Evolutionary conservation across 179 eudicot species (phyloP).

Genomic region (Spergularia azorica): DNA sequence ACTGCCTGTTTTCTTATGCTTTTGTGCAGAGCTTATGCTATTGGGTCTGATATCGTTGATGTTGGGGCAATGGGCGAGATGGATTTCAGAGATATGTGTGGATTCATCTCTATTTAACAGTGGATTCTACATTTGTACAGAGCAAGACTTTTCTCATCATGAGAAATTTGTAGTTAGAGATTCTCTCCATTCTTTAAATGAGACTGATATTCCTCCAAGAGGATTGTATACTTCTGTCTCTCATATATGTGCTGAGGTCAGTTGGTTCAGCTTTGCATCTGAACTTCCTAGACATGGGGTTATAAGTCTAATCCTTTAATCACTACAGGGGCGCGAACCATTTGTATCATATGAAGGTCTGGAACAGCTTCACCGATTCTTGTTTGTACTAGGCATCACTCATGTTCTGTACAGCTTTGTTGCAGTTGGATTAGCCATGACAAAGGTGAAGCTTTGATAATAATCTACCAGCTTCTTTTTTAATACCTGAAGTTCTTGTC

Average conservation of each 20-base stretch:
- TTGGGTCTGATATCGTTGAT: constrained; percentile 89
- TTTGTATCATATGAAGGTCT: constrained; percentile 94
- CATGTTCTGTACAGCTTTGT: constrained; percentile 86
- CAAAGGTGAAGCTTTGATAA: constrained; percentile 58
- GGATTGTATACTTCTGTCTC: constrained; percentile 38
- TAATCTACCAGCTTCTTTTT: neutral
- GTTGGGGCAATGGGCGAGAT: constrained; percentile 87
- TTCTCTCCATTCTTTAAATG: constrained; percentile 36
- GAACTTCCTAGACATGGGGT: neutral
- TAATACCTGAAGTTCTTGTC: neutral
- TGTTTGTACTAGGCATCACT: constrained; percentile 94
- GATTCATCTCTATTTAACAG: constrained; percentile 85
- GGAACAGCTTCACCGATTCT: constrained; percentile 92
- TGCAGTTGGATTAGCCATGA: constrained; percentile 85
- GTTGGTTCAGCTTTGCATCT: constrained; percentile 4
- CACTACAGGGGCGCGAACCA: constrained; percentile 85
- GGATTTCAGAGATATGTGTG: constrained; percentile 88
- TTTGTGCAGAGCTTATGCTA: constrained; percentile 76
- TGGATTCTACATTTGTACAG: constrained; percentile 73
- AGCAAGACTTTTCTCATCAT: constrained; percentile 54
- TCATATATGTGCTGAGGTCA: constrained; percentile 73
- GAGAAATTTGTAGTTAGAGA: constrained; percentile 38
- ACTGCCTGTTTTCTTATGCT: neutral
- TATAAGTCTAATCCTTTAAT: neutral
- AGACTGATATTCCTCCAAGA: constrained; percentile 56